Base-by-base conservation (phyloP, 495 filamentous ascomycete genomes). In the Physcia stellaris region DNA sequence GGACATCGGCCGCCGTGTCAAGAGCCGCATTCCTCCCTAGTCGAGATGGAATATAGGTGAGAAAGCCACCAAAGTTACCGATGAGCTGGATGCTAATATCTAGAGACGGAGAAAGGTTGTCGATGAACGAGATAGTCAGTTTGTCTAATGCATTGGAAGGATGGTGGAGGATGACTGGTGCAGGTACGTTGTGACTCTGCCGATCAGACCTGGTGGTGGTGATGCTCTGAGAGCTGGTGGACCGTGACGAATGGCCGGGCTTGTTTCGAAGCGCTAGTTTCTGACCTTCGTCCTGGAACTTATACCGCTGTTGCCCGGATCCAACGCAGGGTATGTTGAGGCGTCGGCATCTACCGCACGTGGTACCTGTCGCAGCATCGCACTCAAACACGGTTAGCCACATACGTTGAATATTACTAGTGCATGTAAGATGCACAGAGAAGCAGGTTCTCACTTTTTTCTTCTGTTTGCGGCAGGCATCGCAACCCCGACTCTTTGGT, bases 361-460 rank as follows among this genome's bases (percentile, higher is more conserved):
- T 6, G 4, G n/a, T n/a, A n/a, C 62, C 63, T 33, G 47, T 54
- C 37, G 49, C 50, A 43, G 56, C 56, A 41, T 68, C 64, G 38
- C 64, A 68, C 64, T 67, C 37, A 11, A 33, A 13, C 34, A 21
- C 18, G 2, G 5, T 18, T 19, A 3, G 23, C 27, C 10, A 28
- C 18, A 1, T 39, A 23, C 31, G 20, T 11, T 35, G n/a, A 4
- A 29, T 4, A 16, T 7, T 37, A 30, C 34, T 28, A 18, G 4
- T 11, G 21, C 15, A 12, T 18, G 24, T 18, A 13, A 22, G 18
- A 12, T 23, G 35, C 22, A 26, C 17, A 37, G 19, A n/a, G n/a
- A n/a, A n/a, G n/a, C n/a, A n/a, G n/a, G n/a, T n/a, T 23, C 39
- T 18, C 48, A 70, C 68, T 59, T 70, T 70, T 51, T 73, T 71